phyloP scores from a whole-genome alignment of 1,284 basidiomycete species.

The Bjerkandera adusta region DNA sequence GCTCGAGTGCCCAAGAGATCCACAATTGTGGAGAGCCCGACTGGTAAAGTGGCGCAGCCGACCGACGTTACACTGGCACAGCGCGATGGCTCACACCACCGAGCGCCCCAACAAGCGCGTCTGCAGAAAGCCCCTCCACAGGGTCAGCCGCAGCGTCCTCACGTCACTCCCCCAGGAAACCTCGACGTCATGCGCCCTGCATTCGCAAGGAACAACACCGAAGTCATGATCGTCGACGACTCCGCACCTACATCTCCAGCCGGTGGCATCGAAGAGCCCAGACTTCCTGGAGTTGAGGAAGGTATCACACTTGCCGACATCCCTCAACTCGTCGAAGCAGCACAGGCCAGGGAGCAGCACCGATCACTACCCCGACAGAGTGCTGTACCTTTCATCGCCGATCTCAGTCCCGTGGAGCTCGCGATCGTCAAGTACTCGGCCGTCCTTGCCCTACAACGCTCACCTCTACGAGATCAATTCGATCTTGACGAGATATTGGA shows the following conservation, averaged over 20 bases:
- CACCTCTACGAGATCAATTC: conserved; percentile 77
- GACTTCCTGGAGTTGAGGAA: conserved; percentile 55
- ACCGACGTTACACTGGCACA: conserved; percentile 35
- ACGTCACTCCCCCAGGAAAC: conserved; percentile 37
- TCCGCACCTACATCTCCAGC: conserved; percentile 69
- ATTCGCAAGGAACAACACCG: conserved; percentile 81
- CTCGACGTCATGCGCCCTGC: conserved; percentile 62
- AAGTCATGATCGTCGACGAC: conserved; percentile 89
- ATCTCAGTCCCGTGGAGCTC: conserved; percentile 82
- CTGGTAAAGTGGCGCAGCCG: conserved; percentile 81
- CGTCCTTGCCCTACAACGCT: conserved; percentile 77
- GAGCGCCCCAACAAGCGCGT: conserved; percentile 34
- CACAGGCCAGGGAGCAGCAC: conserved; percentile 85
- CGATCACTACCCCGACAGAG: conserved; percentile 75
- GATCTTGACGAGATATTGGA: conserved; percentile 94
- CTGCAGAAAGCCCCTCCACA: conserved; percentile 19
- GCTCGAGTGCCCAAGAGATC: conserved; percentile 91
- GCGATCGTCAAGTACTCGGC: conserved; percentile 94
- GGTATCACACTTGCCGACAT: conserved; percentile 96
- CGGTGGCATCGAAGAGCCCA: conserved; percentile 34
- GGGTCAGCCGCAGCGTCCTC: conserved; percentile 31
- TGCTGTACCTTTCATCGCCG: conserved; percentile 78
- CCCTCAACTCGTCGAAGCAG: conserved; percentile 88
- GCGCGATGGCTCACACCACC: conserved; percentile 29
- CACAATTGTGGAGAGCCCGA: conserved; percentile 95